Evolutionary conservation across 2,329 filamentous ascomycete species (phyloP).

Genomic region (Pseudohalonectria lignicola): DNA sequence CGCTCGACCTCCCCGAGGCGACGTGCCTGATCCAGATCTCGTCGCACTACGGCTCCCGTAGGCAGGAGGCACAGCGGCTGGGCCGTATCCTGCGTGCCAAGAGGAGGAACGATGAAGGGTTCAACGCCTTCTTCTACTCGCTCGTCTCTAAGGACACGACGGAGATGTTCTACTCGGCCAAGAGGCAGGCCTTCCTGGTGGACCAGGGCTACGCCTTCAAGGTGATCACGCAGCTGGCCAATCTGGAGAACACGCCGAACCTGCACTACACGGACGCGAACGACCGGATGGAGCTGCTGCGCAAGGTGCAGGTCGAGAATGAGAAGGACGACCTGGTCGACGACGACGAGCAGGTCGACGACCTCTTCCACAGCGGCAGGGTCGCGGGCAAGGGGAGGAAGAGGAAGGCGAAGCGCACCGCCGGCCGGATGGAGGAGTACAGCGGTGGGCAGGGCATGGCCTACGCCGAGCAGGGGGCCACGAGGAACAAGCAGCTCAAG

Average conservation of each 20-base stretch:
- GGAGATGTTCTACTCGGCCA: slow-evolving; percentile 96
- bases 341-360: slow-evolving; percentile 15
- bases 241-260: slow-evolving; percentile 73
- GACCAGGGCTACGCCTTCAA: slow-evolving; percentile 99
- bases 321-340: slow-evolving; percentile 26
- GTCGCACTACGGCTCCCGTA: slow-evolving; percentile 90
- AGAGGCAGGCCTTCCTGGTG: slow-evolving; percentile 91
- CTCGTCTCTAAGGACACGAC: slow-evolving; percentile 94
- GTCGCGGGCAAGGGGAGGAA: no score
- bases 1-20: slow-evolving; percentile 91
- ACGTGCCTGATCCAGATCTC: slow-evolving; percentile 97
- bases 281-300: slow-evolving; percentile 76
- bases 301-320: slow-evolving; percentile 81
- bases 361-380: slow-evolving; percentile 17
- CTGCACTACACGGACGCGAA: slow-evolving; percentile 70
- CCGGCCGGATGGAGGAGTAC: slow-evolving; percentile 74
- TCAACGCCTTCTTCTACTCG: slow-evolving; percentile 98
- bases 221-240: slow-evolving; percentile 90
- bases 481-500: slow-evolving; percentile 49
- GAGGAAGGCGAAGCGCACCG: slow-evolving; percentile 72
- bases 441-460: slow-evolving; percentile 95
- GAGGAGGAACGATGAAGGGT: slow-evolving; percentile 91
- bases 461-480: slow-evolving; percentile 78
- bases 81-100: slow-evolving; percentile 92
- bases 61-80: slow-evolving; percentile 89